Base-by-base conservation (phyloP, 805 yeast species). In the Starmera caribaea region DNA sequence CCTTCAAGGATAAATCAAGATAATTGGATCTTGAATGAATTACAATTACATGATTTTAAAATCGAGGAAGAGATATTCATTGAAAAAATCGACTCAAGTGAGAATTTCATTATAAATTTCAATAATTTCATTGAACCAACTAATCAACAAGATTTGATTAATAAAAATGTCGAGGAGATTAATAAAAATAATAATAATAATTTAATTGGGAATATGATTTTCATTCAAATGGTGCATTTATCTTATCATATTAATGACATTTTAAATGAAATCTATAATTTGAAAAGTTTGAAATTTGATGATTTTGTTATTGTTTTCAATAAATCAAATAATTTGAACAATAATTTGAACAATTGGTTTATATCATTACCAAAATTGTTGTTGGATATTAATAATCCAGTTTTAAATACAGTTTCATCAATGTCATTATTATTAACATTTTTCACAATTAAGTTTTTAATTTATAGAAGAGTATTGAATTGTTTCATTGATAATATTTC, bases 151-250 rank as follows among this genome's bases (percentile, higher is more conserved):
- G 26, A 21, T 21, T 21, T 21, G 8, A 3, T 21, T 21, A 21
- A 30, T 38, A 17, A 28, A 5, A 24, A 37, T 32, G 15, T 15
- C 6, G 36, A 37, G 11, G 16, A 14, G 6, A 35, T 35, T 32
- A 24, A 36, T 21, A n/a, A 47, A 35, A 28, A 34, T 38, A 28
- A 37, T 14, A 39, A 30, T 30, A 7, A 21, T 5, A 32, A 17
- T n/a, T 30, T 45, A 12, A 41, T 45, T 35, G 52, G 54, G 13
- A 47, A 50, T 35, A 29, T 49, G 28, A 47, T 51, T 11, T 54
- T 55, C 40, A 53, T 48, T 12, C 54, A 54, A 38, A 45, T 47
- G 37, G 46, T 55, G 34, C 53, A 55, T 35, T 28, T 51, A 13
- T 50, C 57, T 2, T 40, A 45, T 26, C 48, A 49, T 36, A 45